Base-by-base conservation (phyloP, 1,284 basidiomycete genomes). In the Cutaneotrichosporon spelunceum region DNA sequence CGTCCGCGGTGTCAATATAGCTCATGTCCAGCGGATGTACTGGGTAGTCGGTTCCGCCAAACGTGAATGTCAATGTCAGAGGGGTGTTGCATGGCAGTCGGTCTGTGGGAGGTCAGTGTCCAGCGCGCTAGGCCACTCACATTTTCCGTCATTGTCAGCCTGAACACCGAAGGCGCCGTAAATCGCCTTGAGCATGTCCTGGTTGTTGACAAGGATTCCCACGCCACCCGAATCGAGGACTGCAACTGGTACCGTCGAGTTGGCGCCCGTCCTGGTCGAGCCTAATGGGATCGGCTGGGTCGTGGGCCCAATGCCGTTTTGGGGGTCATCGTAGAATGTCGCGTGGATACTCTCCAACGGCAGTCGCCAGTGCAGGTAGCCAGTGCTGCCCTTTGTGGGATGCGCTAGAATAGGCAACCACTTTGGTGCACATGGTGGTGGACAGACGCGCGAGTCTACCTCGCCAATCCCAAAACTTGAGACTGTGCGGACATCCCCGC, bases 1-100 rank as follows among this genome's bases (percentile, higher is more conserved):
- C 54, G 53, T 76, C 75, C 19, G 59, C 53, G 0, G 74, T 68
- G 53, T 77, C 72, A 19, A 72, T 59, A 68, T 73, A 74, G 2
- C 70, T 72, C 75, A 78, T 75, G 57, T 79, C 78, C 26, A 79
- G 70, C 10, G 78, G 78, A 56, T 79, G 78, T 8, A 75, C 67
- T 5, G 76, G 70, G 58, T 70, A 72, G 36, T 66, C 61, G 34
- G 66, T 50, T 0, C 72, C 70, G 27, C 68, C 72, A 52, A 79
- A 72, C 19, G 60, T 73, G 64, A 79, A 74, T 4, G 72, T 66
- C n/a, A 77, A 52, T 1, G 75, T 54, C n/a, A 79, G 27, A 39
- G 71, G 75, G 26, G 63, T 63, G 10, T 70, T 75, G 49, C 78
- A 79, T 3, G 75, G 69, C 71, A 79, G 70, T 45, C 77, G 77